Conservation (phyloP, 164 flowering plant species). For the Cinnamomum micranthum region DNA sequence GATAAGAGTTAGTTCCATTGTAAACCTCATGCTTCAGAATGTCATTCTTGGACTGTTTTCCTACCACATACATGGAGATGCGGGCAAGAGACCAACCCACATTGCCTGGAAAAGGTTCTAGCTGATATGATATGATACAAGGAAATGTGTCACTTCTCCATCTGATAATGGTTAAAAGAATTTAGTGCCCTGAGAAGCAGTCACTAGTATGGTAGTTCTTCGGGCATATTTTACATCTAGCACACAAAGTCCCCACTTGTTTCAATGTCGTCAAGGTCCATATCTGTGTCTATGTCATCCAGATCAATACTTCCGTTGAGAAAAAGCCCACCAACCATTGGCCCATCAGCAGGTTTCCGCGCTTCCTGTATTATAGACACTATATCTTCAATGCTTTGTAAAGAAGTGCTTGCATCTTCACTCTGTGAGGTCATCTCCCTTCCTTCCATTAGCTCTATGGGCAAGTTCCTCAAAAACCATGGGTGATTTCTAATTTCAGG, state of each 20-base stretch:
- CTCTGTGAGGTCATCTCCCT: slow-evolving; percentile 29
- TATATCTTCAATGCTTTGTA: slow-evolving; percentile 69
- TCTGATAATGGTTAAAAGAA: background rate
- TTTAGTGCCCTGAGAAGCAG: background rate
- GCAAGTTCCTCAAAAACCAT: slow-evolving; percentile 79
- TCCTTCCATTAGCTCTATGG: slow-evolving; percentile 53
- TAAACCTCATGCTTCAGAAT: too few relatives aligned
- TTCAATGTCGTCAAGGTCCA: slow-evolving; percentile 69
- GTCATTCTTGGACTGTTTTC: background rate
- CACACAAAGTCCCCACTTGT: slow-evolving; percentile 77
- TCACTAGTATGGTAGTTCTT: background rate
- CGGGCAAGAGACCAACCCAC: background rate
- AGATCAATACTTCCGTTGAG: slow-evolving; percentile 65
- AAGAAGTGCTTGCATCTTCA: slow-evolving; percentile 24
- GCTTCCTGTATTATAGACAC: slow-evolving; percentile 73
- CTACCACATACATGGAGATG: background rate
- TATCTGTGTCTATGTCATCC: slow-evolving; percentile 70
- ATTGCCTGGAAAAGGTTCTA: too few relatives aligned
- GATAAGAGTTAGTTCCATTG: background rate
- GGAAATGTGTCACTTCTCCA: too few relatives aligned
- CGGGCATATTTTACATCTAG: slow-evolving; percentile 34
- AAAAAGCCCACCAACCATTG: slow-evolving; percentile 29
- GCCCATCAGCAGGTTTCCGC: slow-evolving; percentile 33
- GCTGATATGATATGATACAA: too few relatives aligned
- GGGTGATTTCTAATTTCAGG: slow-evolving; percentile 64